Conservation (phyloP, 2,329 filamentous ascomycete species). For the Byssoonygena ceratinophila region DNA sequence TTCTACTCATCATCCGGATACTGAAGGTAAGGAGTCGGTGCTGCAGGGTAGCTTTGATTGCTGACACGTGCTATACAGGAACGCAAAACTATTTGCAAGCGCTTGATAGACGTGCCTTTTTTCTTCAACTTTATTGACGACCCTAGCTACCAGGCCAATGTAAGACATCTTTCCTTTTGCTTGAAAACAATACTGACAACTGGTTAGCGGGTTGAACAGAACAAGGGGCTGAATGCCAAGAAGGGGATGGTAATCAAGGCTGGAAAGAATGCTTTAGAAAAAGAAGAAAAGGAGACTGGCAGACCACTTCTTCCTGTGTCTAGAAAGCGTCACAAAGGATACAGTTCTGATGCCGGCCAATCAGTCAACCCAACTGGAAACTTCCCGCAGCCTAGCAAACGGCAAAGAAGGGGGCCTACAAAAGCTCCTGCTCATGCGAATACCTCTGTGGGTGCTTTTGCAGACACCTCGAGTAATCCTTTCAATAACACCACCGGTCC, state of each 20-base stretch:
- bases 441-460: background rate
- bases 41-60: slow-evolving; percentile 9
- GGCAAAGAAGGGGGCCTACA: background rate
- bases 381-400: background rate
- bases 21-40: slow-evolving; percentile 5
- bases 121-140: slow-evolving; percentile 30
- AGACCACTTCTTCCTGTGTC: background rate
- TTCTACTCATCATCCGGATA: slow-evolving; percentile 15
- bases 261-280: slow-evolving; percentile 23
- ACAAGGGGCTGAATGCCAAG: slow-evolving; percentile 26
- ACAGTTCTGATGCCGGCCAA: background rate
- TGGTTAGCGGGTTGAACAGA: slow-evolving; percentile 23
- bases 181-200: slow-evolving; percentile 3
- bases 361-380: background rate
- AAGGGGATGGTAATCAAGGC: slow-evolving; percentile 27
- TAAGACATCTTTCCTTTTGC: slow-evolving; percentile 8
- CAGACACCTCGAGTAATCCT: background rate
- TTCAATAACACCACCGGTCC: background rate
- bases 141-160: slow-evolving; percentile 22
- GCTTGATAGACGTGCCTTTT: slow-evolving; percentile 29
- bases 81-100: slow-evolving; percentile 34
- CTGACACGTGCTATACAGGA: slow-evolving; percentile 18
- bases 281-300: slow-evolving; percentile 7
- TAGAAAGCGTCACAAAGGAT: background rate
- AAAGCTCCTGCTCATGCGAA: background rate